phyloP scores from a whole-genome alignment of 805 yeast genomes.

The Pichia scutulata region DNA sequence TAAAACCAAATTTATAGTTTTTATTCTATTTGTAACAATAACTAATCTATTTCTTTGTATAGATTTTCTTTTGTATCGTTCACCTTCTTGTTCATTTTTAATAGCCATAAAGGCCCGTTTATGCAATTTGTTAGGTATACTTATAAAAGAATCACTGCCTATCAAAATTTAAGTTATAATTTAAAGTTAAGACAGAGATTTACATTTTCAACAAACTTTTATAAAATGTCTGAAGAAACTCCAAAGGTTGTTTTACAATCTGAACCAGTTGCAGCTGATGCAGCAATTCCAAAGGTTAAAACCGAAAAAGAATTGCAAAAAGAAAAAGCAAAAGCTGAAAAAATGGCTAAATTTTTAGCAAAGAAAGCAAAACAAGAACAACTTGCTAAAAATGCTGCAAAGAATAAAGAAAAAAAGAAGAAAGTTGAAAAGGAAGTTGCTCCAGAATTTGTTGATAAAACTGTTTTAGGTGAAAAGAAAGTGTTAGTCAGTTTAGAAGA shows the following conservation, averaged over 20 bases:
- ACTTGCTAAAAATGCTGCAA: conserved; percentile 39
- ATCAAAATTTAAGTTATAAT: not conserved
- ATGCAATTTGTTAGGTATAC: conserved; percentile 20
- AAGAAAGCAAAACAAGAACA: conserved; percentile 67
- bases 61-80: not conserved
- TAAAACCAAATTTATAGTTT: not conserved
- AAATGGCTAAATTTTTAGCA: conserved; percentile 63
- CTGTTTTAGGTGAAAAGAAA: conserved; percentile 89
- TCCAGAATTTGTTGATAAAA: conserved; percentile 74
- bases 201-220: not conserved
- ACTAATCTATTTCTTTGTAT: conserved; percentile 2
- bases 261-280: conserved; percentile 27
- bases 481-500: conserved; percentile 79
- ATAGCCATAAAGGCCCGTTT: conserved; percentile 10
- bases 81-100: too few relatives aligned
- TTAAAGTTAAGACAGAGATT: conserved; percentile 6
- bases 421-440: conserved; percentile 64
- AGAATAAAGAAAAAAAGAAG: conserved; percentile 48
- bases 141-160: conserved; percentile 6
- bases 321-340: conserved; percentile 52
- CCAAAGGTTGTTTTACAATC: conserved; percentile 15
- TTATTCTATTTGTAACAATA: not conserved
- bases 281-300: conserved; percentile 39
- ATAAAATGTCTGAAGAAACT: conserved; percentile 21
- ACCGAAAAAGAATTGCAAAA: conserved; percentile 67